Conservation (phyloP, 176 grass and related monocot genomes). For the Carex parvula region DNA sequence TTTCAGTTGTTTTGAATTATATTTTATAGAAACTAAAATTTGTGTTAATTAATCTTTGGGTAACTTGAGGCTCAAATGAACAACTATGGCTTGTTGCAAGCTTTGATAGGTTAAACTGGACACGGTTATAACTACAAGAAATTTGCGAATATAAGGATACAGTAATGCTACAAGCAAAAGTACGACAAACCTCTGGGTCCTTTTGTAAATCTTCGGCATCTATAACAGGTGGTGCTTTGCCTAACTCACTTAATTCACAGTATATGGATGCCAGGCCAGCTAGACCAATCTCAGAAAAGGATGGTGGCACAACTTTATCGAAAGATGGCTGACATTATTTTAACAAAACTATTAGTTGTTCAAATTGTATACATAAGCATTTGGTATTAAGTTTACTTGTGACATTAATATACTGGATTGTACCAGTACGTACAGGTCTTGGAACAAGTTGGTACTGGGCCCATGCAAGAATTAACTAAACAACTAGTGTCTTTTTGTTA, state of each 20-base stretch:
- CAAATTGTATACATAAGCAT: slow-evolving; percentile 4
- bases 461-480: neutral
- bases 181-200: slow-evolving; percentile 65
- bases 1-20: neutral
- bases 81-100: neutral
- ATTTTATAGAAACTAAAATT: neutral
- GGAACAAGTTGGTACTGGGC: neutral
- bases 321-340: slow-evolving; percentile 70
- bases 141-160: neutral
- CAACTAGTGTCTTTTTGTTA: neutral
- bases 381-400: neutral
- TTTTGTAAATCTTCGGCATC: slow-evolving; percentile 85
- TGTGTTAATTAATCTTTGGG: neutral
- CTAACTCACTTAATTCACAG: slow-evolving; percentile 66
- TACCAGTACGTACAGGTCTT: neutral
- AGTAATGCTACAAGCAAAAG: neutral
- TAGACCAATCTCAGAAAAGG: slow-evolving; percentile 91
- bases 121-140: neutral
- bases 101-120: slow-evolving; percentile 5
- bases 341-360: neutral
- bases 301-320: slow-evolving; percentile 65
- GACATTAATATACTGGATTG: neutral
- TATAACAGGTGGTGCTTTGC: slow-evolving; percentile 75
- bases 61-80: slow-evolving; percentile 7
- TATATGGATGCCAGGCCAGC: slow-evolving; percentile 85